A percentile compares a stretch with the other conserved stretches of the same genome.
phyloP scores from a whole-genome alignment of 805 yeast genomes.

The Pichia paraexigua region DNA sequence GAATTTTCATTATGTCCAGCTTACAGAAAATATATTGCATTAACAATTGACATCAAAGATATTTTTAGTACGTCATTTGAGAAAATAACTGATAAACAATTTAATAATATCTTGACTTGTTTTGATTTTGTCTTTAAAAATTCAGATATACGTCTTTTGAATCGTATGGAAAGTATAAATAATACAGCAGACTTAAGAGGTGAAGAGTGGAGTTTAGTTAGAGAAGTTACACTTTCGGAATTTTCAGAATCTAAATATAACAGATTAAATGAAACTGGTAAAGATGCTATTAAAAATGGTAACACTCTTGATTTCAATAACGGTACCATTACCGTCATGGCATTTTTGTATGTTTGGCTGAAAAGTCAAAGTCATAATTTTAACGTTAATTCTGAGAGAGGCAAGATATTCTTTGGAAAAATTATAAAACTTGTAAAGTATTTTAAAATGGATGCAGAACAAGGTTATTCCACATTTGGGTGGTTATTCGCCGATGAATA shows the following conservation, averaged over 20 bases:
- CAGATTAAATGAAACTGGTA: constrained; percentile 17
- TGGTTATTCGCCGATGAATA: constrained; percentile 23
- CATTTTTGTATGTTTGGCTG: constrained; percentile 23
- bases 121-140: constrained; percentile 16
- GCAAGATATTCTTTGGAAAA: constrained; percentile 12
- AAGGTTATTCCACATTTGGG: constrained; percentile 22
- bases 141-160: not conserved
- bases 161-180: not conserved
- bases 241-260: constrained; percentile 3
- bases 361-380: constrained; percentile 16
- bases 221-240: constrained; percentile 10
- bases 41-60: constrained; percentile 17
- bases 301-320: constrained; percentile 7
- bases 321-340: constrained; percentile 17
- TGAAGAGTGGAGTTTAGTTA: constrained; percentile 10
- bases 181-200: constrained; percentile 1
- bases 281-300: constrained; percentile 8
- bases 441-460: constrained; percentile 15
- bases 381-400: constrained; percentile 10
- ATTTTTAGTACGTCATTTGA: constrained; percentile 35
- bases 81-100: constrained; percentile 16
- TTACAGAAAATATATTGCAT: constrained; percentile 15
- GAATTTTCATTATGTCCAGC: constrained; percentile 7
- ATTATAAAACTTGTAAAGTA: constrained; percentile 19
- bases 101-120: constrained; percentile 14